Percentiles rank a stretch among this genome's conserved stretches.
These are phyloP conservation scores for Magnaporthiopsis incrustans DNA, from an alignment of 2,329 filamentous ascomycete genomes.

Conservation along the genomic window DNA sequence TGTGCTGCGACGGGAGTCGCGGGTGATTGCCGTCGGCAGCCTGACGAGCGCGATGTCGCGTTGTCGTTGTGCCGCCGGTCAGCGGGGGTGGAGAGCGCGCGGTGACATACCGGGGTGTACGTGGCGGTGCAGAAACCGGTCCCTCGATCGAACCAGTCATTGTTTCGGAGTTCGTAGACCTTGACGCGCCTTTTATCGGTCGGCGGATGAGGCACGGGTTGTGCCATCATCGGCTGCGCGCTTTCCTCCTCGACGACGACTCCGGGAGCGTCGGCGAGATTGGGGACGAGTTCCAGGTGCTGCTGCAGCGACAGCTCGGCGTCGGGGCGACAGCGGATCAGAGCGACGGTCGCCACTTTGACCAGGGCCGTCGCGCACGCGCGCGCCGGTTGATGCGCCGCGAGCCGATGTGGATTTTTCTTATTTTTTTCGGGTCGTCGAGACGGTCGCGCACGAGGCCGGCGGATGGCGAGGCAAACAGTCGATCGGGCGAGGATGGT, in stretches of 20 bases:
- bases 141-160: constrained; percentile 98
- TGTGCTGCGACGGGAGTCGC: background rate
- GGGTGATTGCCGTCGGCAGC: background rate
- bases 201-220: constrained; percentile 60
- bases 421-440: background rate
- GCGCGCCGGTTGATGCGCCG: constrained; percentile 26
- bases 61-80: background rate
- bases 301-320: constrained; percentile 52
- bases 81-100: background rate
- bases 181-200: constrained; percentile 77
- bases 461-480: background rate
- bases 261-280: constrained; percentile 41
- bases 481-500: too few species aligned
- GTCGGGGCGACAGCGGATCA: constrained; percentile 41
- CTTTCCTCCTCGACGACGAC: constrained; percentile 44
- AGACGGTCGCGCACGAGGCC: background rate
- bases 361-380: constrained; percentile 17
- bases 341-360: constrained; percentile 48
- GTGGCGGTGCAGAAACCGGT: constrained; percentile 89
- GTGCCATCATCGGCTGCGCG: constrained; percentile 63
- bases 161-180: constrained; percentile 96
- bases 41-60: background rate
- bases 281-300: constrained; percentile 48
- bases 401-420: constrained; percentile 13
- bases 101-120: constrained; percentile 57